These are phyloP conservation scores for Poterioochromonas sp. DNA, from an alignment of 352 stramenopile species.

Conservation along the genomic window DNA sequence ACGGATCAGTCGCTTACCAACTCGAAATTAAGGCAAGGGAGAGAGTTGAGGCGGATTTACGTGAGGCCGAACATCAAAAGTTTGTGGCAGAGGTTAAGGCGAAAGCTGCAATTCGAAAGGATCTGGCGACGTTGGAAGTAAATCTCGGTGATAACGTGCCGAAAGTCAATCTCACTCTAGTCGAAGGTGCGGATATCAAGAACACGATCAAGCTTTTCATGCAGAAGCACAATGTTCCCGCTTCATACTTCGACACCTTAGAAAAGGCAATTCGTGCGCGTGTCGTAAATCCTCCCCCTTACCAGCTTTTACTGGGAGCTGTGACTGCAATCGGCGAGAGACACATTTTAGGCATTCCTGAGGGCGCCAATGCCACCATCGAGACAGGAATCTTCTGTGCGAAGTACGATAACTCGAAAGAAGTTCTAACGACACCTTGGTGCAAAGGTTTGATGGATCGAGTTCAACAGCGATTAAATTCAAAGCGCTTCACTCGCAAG, in stretches of 20 bases:
- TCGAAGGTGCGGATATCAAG: background rate
- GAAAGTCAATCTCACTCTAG: slow-evolving; percentile 12
- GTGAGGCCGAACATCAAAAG: background rate
- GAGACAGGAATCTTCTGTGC: slow-evolving; percentile 18
- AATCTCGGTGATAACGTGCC: background rate
- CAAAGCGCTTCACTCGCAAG: background rate
- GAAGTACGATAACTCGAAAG: background rate
- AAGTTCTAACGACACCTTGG: background rate
- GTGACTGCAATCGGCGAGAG: background rate
- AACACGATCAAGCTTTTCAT: background rate
- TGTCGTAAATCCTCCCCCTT: background rate
- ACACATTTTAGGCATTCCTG: background rate
- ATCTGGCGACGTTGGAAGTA: background rate
- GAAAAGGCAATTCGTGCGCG: background rate
- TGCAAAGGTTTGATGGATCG: background rate
- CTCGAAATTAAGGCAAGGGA: slow-evolving; percentile 13
- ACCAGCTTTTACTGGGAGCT: background rate
- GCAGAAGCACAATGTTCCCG: background rate
- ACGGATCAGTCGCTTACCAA: background rate
- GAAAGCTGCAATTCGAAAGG: background rate
- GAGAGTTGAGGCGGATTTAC: background rate
- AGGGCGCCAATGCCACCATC: background rate
- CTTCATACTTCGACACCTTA: background rate
- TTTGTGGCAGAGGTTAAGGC: slow-evolving; percentile 5
- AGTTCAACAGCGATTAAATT: background rate